Percentiles rank a stretch among this genome's conserved stretches.
phyloP scores from a whole-genome alignment of 1,284 basidiomycete species.

The Heterobasidion occidentale region DNA sequence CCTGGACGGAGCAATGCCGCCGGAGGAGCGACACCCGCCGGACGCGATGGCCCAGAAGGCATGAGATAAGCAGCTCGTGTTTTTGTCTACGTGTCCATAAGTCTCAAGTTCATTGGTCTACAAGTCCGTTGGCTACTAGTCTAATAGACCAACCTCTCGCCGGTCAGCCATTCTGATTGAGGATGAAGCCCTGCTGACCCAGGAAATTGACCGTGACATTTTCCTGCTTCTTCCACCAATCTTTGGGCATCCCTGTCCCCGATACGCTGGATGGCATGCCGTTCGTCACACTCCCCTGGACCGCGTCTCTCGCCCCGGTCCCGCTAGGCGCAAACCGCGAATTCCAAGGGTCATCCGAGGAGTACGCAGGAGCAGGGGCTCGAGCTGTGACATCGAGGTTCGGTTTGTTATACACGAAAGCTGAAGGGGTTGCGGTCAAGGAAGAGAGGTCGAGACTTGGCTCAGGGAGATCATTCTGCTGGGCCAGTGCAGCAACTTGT shows the following conservation, averaged over 20 bases:
- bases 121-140: no score
- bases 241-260: conserved; percentile 62
- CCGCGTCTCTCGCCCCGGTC: neutral
- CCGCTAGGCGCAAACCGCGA: conserved; percentile 21
- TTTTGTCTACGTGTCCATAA: no score
- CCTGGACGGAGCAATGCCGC: no score
- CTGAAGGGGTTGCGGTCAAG: conserved; percentile 43
- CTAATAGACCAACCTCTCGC: no score
- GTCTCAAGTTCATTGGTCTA: no score
- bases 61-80: no score
- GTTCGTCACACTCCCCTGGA: conserved; percentile 27
- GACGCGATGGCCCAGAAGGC: no score
- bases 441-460: conserved; percentile 57
- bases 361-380: conserved; percentile 36
- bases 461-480: conserved; percentile 65
- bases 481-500: conserved; percentile 65
- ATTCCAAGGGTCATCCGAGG: conserved; percentile 69
- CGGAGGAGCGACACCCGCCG: no score
- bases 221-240: conserved; percentile 85
- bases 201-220: conserved; percentile 60
- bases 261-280: conserved; percentile 51
- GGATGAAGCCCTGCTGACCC: conserved; percentile 83
- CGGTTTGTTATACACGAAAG: conserved; percentile 30
- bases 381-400: conserved; percentile 27
- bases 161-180: conserved; percentile 37